phyloP scores from a whole-genome alignment of 129 eudicot species.

The Tanacetum coccineum region DNA sequence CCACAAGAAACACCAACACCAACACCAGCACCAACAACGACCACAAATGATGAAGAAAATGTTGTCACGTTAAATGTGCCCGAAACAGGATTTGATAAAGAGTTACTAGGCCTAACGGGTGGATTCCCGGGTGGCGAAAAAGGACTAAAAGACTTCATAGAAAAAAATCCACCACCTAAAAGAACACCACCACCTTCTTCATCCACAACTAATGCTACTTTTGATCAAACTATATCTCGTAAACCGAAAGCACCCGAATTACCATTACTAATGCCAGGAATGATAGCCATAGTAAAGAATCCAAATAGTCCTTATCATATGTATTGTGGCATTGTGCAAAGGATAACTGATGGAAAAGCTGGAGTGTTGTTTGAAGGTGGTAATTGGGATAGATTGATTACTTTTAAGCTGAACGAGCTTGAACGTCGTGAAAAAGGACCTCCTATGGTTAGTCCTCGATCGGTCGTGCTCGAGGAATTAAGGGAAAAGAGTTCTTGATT shows the following conservation, averaged over 20 bases:
- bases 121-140: slow-evolving; percentile 97
- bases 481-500: slow-evolving; percentile 32
- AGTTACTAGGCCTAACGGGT: slow-evolving; percentile 76
- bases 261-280: slow-evolving; percentile 83
- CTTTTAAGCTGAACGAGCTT: slow-evolving; percentile 68
- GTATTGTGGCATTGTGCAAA: slow-evolving; percentile 94
- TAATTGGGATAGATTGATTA: slow-evolving; percentile 76
- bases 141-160: slow-evolving; percentile 66
- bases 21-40: slow-evolving; percentile 24
- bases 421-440: slow-evolving; percentile 92
- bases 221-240: slow-evolving; percentile 37
- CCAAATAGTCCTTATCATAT: slow-evolving; percentile 60
- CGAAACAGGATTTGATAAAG: slow-evolving; percentile 73
- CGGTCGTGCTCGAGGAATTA: slow-evolving; percentile 56
- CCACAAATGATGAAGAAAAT: slow-evolving; percentile 22
- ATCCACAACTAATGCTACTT: slow-evolving; percentile 21
- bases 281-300: slow-evolving; percentile 94
- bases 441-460: slow-evolving; percentile 79
- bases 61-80: slow-evolving; percentile 17
- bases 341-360: slow-evolving; percentile 96
- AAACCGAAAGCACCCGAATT: slow-evolving; percentile 79
- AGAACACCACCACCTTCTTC: slow-evolving; percentile 25
- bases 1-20: slow-evolving; percentile 33
- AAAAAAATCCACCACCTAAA: slow-evolving; percentile 83
- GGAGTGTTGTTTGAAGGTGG: slow-evolving; percentile 98